These are phyloP conservation scores for Protomyces inouyei DNA, from an alignment of 1,139 yeast species.

Conservation along the genomic window DNA sequence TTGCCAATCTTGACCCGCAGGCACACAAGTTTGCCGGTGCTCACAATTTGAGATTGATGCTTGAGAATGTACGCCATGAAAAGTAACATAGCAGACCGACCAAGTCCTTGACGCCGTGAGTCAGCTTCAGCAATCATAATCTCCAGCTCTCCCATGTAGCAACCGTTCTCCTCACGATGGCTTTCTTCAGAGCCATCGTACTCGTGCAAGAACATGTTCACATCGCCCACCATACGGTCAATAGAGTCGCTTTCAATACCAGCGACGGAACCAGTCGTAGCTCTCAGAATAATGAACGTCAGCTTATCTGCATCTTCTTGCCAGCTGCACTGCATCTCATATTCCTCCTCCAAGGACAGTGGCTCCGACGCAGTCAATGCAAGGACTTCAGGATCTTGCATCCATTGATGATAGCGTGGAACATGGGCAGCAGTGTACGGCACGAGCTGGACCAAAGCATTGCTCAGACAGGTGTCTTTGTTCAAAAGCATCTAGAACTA, in stretches of 20 bases:
- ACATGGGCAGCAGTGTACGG: slow-evolving; percentile 24
- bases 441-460: slow-evolving; percentile 1
- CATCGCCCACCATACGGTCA: slow-evolving; percentile 26
- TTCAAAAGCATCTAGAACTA: slow-evolving; percentile 2
- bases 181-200: slow-evolving; percentile 3
- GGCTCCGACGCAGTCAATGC: slow-evolving; percentile 28
- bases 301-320: slow-evolving; percentile 23
- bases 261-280: neutral
- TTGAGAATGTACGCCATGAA: slow-evolving; percentile 17
- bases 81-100: slow-evolving; percentile 20
- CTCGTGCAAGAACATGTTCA: slow-evolving; percentile 21
- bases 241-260: neutral
- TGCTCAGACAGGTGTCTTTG: neutral
- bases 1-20: slow-evolving; percentile 24
- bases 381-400: slow-evolving; percentile 18
- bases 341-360: slow-evolving; percentile 25
- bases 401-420: slow-evolving; percentile 23
- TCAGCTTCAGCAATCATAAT: slow-evolving; percentile 27
- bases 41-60: neutral
- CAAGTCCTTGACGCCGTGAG: slow-evolving; percentile 22
- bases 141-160: slow-evolving; percentile 25
- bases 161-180: neutral
- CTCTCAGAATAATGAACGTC: slow-evolving; percentile 20
- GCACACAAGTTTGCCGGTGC: neutral
- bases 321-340: slow-evolving; percentile 27